Percentiles rank a stretch among this genome's conserved stretches.
phyloP scores from a whole-genome alignment of 2,329 filamentous ascomycete genomes.

The Neofusicoccum laricinum region DNA sequence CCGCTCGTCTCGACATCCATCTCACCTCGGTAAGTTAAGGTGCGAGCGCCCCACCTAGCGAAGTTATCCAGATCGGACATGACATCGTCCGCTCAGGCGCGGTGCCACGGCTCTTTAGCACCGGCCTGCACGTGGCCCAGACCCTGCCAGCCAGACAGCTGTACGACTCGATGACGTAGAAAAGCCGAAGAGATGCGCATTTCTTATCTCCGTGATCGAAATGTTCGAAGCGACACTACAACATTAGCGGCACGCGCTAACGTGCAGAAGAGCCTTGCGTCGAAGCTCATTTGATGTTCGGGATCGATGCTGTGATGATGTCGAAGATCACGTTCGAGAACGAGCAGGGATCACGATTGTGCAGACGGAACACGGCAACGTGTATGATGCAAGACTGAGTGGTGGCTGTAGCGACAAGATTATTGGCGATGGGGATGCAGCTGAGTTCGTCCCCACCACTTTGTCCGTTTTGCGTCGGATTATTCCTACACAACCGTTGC shows the following conservation, averaged over 20 bases:
- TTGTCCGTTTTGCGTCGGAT: too few relatives aligned
- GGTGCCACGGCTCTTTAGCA: not conserved
- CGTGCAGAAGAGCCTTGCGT: not conserved
- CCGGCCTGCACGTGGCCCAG: not conserved
- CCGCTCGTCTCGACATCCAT: too few relatives aligned
- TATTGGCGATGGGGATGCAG: too few relatives aligned
- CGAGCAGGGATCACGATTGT: not conserved
- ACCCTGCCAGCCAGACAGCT: not conserved
- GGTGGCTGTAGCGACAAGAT: not conserved
- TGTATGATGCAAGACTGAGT: not conserved
- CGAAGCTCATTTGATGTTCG: not conserved
- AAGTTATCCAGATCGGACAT: too few relatives aligned
- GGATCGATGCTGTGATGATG: not conserved
- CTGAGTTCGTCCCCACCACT: too few relatives aligned
- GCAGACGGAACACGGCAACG: not conserved
- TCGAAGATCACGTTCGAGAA: not conserved
- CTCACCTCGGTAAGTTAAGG: too few relatives aligned
- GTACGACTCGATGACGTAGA: not conserved
- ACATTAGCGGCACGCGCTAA: not conserved
- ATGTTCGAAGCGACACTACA: not conserved
- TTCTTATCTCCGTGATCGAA: not conserved
- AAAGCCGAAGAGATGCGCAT: not conserved
- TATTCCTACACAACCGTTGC: too few relatives aligned
- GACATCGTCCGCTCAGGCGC: too few relatives aligned
- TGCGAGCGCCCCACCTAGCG: too few relatives aligned